phyloP scores from a whole-genome alignment of 2,329 filamentous ascomycete species.

The Capronia coronata region DNA sequence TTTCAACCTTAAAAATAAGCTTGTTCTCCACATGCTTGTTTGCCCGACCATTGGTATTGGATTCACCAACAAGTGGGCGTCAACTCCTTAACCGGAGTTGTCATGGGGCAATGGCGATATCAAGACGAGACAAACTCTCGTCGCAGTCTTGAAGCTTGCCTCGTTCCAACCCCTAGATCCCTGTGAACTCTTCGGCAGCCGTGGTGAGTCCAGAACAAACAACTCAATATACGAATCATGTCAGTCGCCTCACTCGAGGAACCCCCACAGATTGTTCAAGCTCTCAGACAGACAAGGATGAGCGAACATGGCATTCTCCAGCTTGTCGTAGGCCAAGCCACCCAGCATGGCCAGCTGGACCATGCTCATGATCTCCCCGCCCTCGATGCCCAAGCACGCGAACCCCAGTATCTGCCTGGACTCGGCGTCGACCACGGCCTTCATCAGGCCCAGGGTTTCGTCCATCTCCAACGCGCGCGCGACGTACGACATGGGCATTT shows the following conservation, averaged over 20 bases:
- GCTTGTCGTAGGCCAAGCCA: slow-evolving; percentile 40
- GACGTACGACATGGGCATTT: slow-evolving; percentile 49
- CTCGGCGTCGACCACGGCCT: slow-evolving; percentile 45
- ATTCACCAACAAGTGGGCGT: too few species aligned
- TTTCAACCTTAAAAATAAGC: too few species aligned
- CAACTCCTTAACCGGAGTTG: too few species aligned
- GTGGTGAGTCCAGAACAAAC: too few species aligned
- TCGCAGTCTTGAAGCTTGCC: too few species aligned
- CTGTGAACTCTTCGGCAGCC: too few species aligned
- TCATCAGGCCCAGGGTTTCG: slow-evolving; percentile 49
- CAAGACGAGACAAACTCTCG: too few species aligned
- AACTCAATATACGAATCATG: too few species aligned
- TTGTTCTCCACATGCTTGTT: too few species aligned
- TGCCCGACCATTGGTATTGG: too few species aligned
- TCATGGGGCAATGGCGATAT: too few species aligned
- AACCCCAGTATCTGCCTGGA: slow-evolving; percentile 48
- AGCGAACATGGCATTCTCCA: slow-evolving; percentile 46
- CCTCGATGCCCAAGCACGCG: slow-evolving; percentile 47
- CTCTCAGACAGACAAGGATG: slow-evolving; percentile 49
- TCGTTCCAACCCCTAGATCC: too few species aligned
- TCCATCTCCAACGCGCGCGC: slow-evolving; percentile 48
- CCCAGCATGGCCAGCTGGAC: slow-evolving; percentile 51
- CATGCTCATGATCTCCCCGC: slow-evolving; percentile 49
- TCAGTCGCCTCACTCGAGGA: slow-evolving; percentile 28
- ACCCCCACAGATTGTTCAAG: slow-evolving; percentile 48